Base-by-base conservation (phyloP, 2,329 filamentous ascomycete genomes). In the Pleurostoma richardsiae region DNA sequence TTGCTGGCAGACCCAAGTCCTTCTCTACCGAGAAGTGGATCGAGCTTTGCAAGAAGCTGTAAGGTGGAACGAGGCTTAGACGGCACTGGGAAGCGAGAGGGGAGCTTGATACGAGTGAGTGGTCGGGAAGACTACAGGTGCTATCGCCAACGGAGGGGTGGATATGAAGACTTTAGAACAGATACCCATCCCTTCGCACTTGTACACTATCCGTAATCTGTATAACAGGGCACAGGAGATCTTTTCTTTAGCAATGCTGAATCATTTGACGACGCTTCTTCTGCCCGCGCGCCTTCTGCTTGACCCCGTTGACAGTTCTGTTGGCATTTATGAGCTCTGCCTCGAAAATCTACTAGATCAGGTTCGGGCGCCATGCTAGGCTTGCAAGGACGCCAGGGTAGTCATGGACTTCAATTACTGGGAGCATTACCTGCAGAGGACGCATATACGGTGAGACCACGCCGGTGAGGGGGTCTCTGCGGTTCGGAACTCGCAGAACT, bases 21-120 rank as follows among this genome's bases (percentile, higher is more conserved):
- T 99, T 96, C 88, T 95, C 88, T 70, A 99, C 94, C 51, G 90
- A 91, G 67, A 92, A 92, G 69, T 97, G 90, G 81, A 84, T 89
- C 71, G 92, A 97, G 83, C 84, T 97, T 60, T 85, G 83, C 70
- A 90, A 91, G 66, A 90, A 90, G 78, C 79, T 96, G 74, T 97
- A 90, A 88, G 68, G 56, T 51, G 46, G 45, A 49, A 30, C 47
- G 43, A 45, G 45, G 47, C 44, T 52, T 52, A 52, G n/a, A 36
- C 8, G 8, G 33, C 8, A 36, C 33, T 8, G 33, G 33, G 33
- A 36, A 8, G 33, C 33, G 33, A 36, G 33, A n/a, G 33, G n/a
- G 33, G 8, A 36, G 8, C n/a, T 36, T 8, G 33, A 36, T 36
- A 36, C 8, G n/a, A 8, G 8, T 8, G 33, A 36, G 8, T 36